These are phyloP conservation scores for Fusarium phyllophilum DNA, from an alignment of 2,329 filamentous ascomycete species.

Conservation along the genomic window DNA sequence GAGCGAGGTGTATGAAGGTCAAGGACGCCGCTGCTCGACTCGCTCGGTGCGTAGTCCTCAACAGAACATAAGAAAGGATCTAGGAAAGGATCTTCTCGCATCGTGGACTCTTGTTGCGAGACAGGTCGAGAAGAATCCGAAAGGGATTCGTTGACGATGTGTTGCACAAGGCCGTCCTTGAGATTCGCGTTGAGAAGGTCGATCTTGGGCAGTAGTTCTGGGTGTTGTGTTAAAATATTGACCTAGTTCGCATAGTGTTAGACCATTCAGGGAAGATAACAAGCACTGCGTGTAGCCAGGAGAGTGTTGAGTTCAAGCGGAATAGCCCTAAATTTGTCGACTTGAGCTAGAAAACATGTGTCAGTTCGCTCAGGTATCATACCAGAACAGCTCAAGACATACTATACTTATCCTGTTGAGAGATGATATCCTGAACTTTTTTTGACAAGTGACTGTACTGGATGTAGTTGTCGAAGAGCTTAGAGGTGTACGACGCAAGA, in stretches of 20 bases:
- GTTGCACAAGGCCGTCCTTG: neutral
- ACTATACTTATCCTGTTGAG: neutral
- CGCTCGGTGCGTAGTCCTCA: neutral
- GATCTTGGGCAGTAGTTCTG: neutral
- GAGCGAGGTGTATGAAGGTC: neutral
- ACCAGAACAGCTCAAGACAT: neutral
- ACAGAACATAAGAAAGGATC: fast-evolving
- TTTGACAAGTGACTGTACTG: conserved; percentile 10
- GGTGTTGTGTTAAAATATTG: neutral
- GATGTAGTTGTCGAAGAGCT: conserved; percentile 21
- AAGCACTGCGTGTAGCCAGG: neutral
- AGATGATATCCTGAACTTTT: neutral
- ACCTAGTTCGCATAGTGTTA: neutral
- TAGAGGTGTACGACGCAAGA: neutral
- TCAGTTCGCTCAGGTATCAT: neutral
- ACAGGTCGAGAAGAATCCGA: neutral
- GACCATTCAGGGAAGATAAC: fast-evolving
- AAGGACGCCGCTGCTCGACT: neutral
- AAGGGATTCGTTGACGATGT: neutral
- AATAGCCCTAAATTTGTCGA: neutral
- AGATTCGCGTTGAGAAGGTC: neutral
- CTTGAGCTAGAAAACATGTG: neutral
- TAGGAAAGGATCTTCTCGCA: fast-evolving
- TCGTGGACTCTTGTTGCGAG: neutral
- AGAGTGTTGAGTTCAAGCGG: neutral